Base-by-base conservation (phyloP, 2,329 filamentous ascomycete species). In the Neurospora crassa region DNA sequence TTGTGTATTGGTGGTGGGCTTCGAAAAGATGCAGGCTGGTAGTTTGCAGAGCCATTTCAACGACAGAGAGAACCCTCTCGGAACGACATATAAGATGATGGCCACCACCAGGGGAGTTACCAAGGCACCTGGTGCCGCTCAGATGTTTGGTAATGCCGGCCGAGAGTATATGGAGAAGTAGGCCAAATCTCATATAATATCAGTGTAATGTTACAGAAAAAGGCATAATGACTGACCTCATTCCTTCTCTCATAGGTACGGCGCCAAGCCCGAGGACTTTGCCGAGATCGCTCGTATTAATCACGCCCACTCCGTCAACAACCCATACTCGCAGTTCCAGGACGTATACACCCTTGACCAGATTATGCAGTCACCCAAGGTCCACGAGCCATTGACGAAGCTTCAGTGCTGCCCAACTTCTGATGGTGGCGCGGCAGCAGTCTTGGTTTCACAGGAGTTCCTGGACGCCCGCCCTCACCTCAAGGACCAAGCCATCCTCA, bases 401-500 rank as follows among this genome's bases (percentile, higher is more conserved):
- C 90, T 98, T n/a, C 96, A 98, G 84, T 98, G 95, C 87, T 97
- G 95, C 82, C 95, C 96, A 1, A 98, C 95, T 0, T 97, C 93
- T 0, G 96, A 98, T 81, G 95, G 95, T 68, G 92, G 91, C 67
- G 95, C 94, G 0, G 94, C 96, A 0, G 93, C 92, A 16, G 90
- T 98, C 41, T 84, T 99, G 69, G 94, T 97, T 70, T 97, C 93
- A 0, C 91, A 97, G 82, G 87, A 86, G 68, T 98, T 97, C 86
- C 88, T 98, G 70, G 91, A 95, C 77, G 90, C 91, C 10, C 88
- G 93, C 29, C 94, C 94, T 1, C 90, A 97, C 77, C 88, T 97
- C 72, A 90, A 90, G 78, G 85, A 88, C 71, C 92, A 94, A 77
- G 95, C 96, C n/a, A 84, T 98, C 73, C 85, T 93, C 71, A 93